Evolutionary conservation across 345 rosid genomes (phyloP).

Genomic region (Gossypium stocksii): DNA sequence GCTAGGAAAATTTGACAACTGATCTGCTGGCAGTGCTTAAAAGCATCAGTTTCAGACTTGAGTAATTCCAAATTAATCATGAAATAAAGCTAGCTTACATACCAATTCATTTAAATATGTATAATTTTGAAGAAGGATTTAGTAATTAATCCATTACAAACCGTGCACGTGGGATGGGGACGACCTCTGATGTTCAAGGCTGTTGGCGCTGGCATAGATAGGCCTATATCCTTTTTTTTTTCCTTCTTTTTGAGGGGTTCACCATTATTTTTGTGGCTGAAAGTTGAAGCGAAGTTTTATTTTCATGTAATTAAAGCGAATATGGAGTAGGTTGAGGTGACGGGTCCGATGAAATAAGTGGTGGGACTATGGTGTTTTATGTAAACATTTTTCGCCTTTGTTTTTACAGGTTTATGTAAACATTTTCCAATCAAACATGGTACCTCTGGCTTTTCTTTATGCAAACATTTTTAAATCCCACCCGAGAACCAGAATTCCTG

Average conservation of each 20-base stretch:
- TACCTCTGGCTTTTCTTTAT: too few relatives aligned
- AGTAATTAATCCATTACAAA: neutral
- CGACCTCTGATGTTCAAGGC: neutral
- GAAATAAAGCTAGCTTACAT: too few relatives aligned
- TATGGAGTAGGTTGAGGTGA: conserved; percentile 12
- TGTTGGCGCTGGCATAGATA: neutral
- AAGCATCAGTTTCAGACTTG: neutral
- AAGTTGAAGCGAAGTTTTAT: neutral
- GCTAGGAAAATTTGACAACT: neutral
- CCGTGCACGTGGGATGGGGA: conserved; percentile 13
- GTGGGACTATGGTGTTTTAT: neutral
- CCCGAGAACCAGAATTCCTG: too few relatives aligned
- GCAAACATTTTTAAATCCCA: too few relatives aligned
- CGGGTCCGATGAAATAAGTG: neutral
- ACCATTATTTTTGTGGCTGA: neutral
- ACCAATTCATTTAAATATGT: neutral
- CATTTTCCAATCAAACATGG: too few relatives aligned
- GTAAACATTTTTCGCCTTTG: neutral
- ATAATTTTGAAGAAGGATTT: neutral
- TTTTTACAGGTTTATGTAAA: too few relatives aligned
- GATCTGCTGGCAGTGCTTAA: neutral
- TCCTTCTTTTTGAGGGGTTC: neutral
- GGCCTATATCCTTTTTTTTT: neutral
- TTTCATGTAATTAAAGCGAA: neutral
- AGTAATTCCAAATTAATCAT: neutral